Evolutionary conservation across 345 rosid species (phyloP).

Genomic region (Euphorbia peplus): DNA sequence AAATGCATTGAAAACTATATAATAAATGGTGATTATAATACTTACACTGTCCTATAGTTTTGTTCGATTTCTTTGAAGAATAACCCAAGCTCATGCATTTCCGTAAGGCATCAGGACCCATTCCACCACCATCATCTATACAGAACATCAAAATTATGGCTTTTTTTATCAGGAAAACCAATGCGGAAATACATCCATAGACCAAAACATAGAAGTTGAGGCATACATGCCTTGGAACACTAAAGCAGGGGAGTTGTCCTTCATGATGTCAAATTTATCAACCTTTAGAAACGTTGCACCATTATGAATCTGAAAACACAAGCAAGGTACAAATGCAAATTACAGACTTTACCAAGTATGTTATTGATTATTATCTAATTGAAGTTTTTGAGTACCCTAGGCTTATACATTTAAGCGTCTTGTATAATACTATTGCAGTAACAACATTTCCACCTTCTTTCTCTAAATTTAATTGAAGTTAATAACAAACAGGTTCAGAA

Average conservation of each 20-base stretch:
- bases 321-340: slow-evolving; percentile 2
- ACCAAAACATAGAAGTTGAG: slow-evolving; percentile 2
- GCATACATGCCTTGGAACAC: slow-evolving; percentile 57
- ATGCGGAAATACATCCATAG: slow-evolving; percentile 3
- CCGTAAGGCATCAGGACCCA: slow-evolving; percentile 75
- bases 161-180: slow-evolving; percentile 11
- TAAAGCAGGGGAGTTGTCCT: slow-evolving; percentile 84
- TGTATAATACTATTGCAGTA: no score
- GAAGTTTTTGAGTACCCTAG: background rate
- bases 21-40: background rate
- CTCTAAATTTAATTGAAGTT: no score
- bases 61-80: slow-evolving; percentile 84
- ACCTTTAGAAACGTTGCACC: slow-evolving; percentile 87
- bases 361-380: background rate
- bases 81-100: slow-evolving; percentile 98
- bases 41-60: slow-evolving; percentile 91
- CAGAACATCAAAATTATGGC: slow-evolving; percentile 7
- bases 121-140: slow-evolving; percentile 95
- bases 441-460: no score
- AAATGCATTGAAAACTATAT: background rate
- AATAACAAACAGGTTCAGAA: background rate
- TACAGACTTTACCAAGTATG: background rate
- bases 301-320: slow-evolving; percentile 55
- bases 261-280: slow-evolving; percentile 63
- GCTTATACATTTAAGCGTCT: no score